These are phyloP conservation scores for Aureobasidium sp. DNA, from an alignment of 2,329 filamentous ascomycete species.

Conservation along the genomic window DNA sequence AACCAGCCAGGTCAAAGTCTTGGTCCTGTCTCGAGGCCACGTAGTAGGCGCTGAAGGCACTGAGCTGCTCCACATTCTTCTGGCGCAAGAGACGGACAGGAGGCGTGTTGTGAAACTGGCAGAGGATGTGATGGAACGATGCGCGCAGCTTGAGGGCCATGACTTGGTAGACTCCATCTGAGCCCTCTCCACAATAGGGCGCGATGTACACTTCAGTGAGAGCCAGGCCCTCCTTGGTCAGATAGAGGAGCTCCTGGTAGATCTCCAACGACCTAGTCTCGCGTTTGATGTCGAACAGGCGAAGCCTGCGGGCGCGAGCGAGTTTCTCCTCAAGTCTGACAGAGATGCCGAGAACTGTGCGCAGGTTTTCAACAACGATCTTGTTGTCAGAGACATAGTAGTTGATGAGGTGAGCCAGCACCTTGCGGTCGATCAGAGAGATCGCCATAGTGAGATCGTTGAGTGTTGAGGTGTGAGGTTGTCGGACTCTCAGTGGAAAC, in stretches of 20 bases:
- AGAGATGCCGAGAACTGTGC: conserved; percentile 85
- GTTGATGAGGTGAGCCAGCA: conserved; percentile 74
- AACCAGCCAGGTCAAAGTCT: conserved; percentile 29
- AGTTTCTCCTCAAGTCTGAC: conserved; percentile 81
- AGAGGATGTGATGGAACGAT: conserved; percentile 94
- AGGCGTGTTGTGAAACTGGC: conserved; percentile 89
- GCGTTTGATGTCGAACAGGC: conserved; percentile 70
- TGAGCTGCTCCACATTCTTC: background rate
- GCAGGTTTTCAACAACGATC: conserved; percentile 75
- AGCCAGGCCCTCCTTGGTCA: conserved; percentile 81
- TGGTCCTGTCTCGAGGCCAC: background rate
- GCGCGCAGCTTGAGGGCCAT: conserved; percentile 86
- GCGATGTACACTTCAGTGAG: conserved; percentile 82
- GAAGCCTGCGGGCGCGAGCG: conserved; percentile 72
- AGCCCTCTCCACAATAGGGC: conserved; percentile 62
- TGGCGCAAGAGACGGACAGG: conserved; percentile 54
- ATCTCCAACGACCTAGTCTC: conserved; percentile 75
- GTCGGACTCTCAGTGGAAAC: too few relatives aligned
- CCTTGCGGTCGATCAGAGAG: conserved; percentile 96
- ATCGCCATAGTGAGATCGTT: conserved; percentile 64
- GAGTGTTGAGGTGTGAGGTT: background rate
- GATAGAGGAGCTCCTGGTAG: conserved; percentile 90
- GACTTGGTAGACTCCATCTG: conserved; percentile 75
- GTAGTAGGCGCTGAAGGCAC: background rate
- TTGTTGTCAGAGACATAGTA: conserved; percentile 67